Evolutionary conservation across 768 basidiomycete species (phyloP).

Genomic region (Butyriboletus loyo): DNA sequence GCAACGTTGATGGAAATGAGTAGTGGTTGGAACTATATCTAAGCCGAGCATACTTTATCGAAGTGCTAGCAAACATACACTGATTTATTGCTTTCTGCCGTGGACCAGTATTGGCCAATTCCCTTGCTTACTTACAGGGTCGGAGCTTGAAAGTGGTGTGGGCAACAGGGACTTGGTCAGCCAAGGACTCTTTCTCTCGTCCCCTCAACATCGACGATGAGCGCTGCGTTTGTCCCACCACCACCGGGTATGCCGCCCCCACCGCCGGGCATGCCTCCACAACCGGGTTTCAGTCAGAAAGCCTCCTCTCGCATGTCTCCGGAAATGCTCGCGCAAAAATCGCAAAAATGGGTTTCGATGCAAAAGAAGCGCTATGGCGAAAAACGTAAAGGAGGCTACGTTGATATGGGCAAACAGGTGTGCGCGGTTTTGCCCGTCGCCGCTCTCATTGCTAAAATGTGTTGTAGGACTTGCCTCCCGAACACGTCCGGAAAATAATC

Average conservation of each 20-base stretch:
- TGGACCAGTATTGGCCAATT: no score
- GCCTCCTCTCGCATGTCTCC: conserved; percentile 47
- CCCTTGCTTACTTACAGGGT: background rate
- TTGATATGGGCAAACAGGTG: conserved; percentile 93
- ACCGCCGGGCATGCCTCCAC: conserved; percentile 42
- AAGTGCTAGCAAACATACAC: background rate
- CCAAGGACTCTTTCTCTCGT: conserved; percentile 18
- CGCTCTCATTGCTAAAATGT: conserved; percentile 6
- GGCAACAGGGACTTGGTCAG: conserved; percentile 21
- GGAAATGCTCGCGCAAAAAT: conserved; percentile 84
- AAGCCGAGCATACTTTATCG: no score
- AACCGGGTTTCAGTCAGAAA: conserved; percentile 31
- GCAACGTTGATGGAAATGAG: background rate
- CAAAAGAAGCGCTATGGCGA: conserved; percentile 90
- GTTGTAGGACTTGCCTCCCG: conserved; percentile 84
- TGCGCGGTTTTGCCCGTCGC: conserved; percentile 18
- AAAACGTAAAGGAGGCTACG: conserved; percentile 84
- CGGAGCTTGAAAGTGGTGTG: conserved; percentile 21
- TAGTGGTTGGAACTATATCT: background rate
- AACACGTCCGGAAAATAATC: conserved; percentile 99
- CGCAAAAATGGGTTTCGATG: conserved; percentile 95
- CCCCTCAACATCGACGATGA: conserved; percentile 34
- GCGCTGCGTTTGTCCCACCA: conserved; percentile 32
- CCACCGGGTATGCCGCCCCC: conserved; percentile 42
- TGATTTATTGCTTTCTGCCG: background rate